Percentiles rank a stretch among this genome's conserved stretches.
Evolutionary conservation across 768 basidiomycete genomes (phyloP).

Genomic region (Nidularia pulvinata): DNA sequence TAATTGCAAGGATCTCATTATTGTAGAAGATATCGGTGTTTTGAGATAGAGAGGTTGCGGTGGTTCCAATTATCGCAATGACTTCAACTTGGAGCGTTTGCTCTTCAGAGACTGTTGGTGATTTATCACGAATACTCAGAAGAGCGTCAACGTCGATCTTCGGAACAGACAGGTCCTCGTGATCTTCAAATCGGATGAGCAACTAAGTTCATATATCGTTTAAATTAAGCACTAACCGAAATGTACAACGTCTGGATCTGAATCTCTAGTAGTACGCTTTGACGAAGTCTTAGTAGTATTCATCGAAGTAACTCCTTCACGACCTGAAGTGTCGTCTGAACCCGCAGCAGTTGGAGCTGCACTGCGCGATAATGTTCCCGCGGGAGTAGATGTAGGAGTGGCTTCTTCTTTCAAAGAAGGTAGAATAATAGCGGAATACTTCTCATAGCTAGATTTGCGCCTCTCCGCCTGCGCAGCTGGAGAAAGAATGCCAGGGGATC

Average conservation of each 20-base stretch:
- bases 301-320: too few species aligned
- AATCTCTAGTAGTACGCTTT: too few species aligned
- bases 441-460: conserved; percentile 68
- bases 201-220: neutral
- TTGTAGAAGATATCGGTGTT: conserved; percentile 70
- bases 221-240: neutral
- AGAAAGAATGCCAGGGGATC: too few species aligned
- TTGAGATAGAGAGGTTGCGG: conserved; percentile 40
- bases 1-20: conserved; percentile 63
- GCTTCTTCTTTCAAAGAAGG: conserved; percentile 71
- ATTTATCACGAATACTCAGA: conserved; percentile 21
- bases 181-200: conserved; percentile 1
- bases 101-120: conserved; percentile 25
- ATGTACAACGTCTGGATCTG: too few species aligned
- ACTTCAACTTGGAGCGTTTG: conserved; percentile 77
- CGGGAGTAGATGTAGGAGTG: conserved; percentile 57
- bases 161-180: conserved; percentile 43
- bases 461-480: conserved; percentile 42
- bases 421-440: conserved; percentile 58
- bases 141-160: conserved; percentile 45
- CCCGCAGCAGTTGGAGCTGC: neutral
- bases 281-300: too few species aligned
- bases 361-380: conserved; percentile 45
- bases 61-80: conserved; percentile 53
- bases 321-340: too few species aligned